Evolutionary conservation across 192 early-diverging fungal genomes (phyloP).

Genomic region (Umbelopsis isabellina): DNA sequence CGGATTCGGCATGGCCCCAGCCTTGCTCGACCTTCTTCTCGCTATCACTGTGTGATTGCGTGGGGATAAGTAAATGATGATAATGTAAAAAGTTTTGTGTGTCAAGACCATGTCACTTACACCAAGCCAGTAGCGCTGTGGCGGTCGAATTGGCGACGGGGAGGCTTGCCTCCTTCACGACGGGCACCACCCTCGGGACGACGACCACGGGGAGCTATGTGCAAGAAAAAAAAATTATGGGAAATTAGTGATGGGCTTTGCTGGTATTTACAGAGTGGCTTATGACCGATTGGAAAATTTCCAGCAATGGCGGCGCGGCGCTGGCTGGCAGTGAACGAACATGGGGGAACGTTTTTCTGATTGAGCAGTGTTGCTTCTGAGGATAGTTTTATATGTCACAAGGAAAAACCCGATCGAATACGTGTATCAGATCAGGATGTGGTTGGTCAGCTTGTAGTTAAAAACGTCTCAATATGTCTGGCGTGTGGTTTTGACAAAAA

Average conservation of each 20-base stretch:
- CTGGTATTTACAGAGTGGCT: neutral
- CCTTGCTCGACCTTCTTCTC: conserved; percentile 92
- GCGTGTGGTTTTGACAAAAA: too few species aligned
- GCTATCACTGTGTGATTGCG: conserved; percentile 56
- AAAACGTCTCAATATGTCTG: too few species aligned
- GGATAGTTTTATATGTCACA: too few species aligned
- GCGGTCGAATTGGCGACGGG: conserved; percentile 78
- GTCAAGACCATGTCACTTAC: conserved; percentile 29
- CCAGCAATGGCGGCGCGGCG: too few species aligned
- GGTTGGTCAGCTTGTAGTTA: too few species aligned
- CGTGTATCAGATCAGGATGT: too few species aligned
- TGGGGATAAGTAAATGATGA: neutral
- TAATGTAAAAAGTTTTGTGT: neutral
- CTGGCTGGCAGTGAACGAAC: too few species aligned
- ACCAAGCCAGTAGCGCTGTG: conserved; percentile 78
- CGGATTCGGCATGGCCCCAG: conserved; percentile 72
- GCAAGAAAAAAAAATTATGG: neutral
- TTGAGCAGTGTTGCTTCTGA: too few species aligned
- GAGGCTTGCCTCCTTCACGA: conserved; percentile 41
- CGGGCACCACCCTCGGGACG: conserved; percentile 48
- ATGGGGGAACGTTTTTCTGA: too few species aligned
- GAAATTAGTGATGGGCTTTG: conserved; percentile 1
- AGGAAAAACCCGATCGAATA: too few species aligned
- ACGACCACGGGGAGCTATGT: conserved; percentile 30
- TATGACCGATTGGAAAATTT: neutral